Percentiles rank a stretch among this genome's conserved stretches.
These are phyloP conservation scores for Talaromyces sp. DNA, from an alignment of 2,329 filamentous ascomycete species.

Conservation along the genomic window DNA sequence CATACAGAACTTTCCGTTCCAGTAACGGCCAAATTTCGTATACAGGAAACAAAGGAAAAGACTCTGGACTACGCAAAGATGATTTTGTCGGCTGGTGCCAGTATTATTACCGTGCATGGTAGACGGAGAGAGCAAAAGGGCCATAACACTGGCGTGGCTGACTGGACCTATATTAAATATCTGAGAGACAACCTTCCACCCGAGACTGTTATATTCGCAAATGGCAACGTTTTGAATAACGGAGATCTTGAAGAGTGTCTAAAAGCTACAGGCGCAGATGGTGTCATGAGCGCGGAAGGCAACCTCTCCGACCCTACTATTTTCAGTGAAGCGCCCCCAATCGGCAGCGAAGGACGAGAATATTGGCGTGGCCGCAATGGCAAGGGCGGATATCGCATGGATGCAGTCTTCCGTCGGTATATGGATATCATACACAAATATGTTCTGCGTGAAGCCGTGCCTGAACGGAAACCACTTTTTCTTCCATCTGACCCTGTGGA, in stretches of 20 bases:
- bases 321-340: conserved; percentile 64
- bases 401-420: conserved; percentile 82
- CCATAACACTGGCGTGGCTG: conserved; percentile 85
- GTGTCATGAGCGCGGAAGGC: conserved; percentile 92
- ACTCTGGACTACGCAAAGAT: conserved; percentile 86
- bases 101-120: conserved; percentile 89
- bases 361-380: conserved; percentile 82
- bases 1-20: conserved; percentile 74
- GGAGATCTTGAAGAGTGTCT: conserved; percentile 74
- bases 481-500: conserved; percentile 49
- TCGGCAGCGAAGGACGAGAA: conserved; percentile 64
- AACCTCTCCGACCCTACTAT: conserved; percentile 89
- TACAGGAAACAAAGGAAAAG: conserved; percentile 78
- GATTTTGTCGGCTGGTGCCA: conserved; percentile 81
- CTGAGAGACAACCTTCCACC: conserved; percentile 74
- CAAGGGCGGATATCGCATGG: conserved; percentile 78
- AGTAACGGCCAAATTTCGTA: conserved; percentile 89
- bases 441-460: conserved; percentile 60
- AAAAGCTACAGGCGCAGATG: conserved; percentile 79
- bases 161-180: conserved; percentile 82
- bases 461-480: conserved; percentile 66
- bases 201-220: conserved; percentile 92
- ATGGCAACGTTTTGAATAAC: conserved; percentile 83
- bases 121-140: conserved; percentile 88
- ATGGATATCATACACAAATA: conserved; percentile 83